Base-by-base conservation (phyloP, 768 basidiomycete species). In the Trichaptum fuscoviolaceum region DNA sequence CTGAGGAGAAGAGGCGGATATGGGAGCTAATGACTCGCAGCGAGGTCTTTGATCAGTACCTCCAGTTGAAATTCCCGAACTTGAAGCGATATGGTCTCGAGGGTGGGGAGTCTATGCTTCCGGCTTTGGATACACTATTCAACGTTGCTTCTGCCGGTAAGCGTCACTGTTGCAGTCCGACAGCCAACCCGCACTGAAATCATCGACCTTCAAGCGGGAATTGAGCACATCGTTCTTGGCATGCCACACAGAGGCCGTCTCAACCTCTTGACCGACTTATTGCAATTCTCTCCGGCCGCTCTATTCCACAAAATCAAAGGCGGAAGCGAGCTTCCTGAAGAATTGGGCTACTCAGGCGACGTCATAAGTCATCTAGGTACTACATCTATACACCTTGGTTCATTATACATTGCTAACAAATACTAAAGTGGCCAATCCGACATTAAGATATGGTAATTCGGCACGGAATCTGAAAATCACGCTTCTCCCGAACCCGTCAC, bases 41-140 rank as follows among this genome's bases (percentile, higher is more conserved):
- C 67, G 94, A 96, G 74, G 86, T 88, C 35, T 83, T 96, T 60
- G 95, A 96, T 71, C 84, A 87, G 71, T 96, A 95, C 73, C 77
- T 95, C 58, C 93, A 94, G 72, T 80, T 85, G 64, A 95, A 95
- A 75, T 96, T 96, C 73, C 94, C 95, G 0, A 95, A 93, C 76
- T 71, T 92, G 74, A 92, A 92, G 76, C 84, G 91, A 72, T 93
- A 93, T 75, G 94, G 92, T 0, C 81, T 96, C 42, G 95, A 97
- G 76, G 95, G 95, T 2, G 95, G 91, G 1, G 95, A 96, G 78
- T 93, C 92, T 2, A 96, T 96, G 95, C 77, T 97, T 26, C 91
- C 93, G 4, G 95, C 93, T 0, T 79, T 96, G 1, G 92, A 95
- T 67, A 80, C 85, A 0, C 75, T 97, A 20, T 93, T 97, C 70